phyloP scores from a whole-genome alignment of 2,329 filamentous ascomycete genomes.

The Colletotrichum orbiculare region DNA sequence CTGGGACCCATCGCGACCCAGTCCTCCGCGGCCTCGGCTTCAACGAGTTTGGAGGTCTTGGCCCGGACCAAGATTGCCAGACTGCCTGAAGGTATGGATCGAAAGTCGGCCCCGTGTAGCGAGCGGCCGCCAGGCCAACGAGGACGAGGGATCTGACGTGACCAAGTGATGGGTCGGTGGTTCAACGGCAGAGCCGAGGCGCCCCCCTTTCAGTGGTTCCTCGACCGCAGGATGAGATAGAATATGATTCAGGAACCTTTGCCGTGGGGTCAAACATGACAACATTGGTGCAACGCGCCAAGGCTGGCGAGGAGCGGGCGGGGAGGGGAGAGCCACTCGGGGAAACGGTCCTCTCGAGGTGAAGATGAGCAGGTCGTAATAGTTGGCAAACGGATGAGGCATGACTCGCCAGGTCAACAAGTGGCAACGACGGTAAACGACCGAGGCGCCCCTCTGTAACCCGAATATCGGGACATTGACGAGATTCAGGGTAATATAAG shows the following conservation, averaged over 20 bases:
- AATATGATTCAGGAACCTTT: slow-evolving; percentile 33
- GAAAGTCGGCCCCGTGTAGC: not conserved
- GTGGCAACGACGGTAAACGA: slow-evolving; percentile 24
- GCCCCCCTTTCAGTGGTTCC: slow-evolving; percentile 21
- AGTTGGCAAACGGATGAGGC: slow-evolving; percentile 7
- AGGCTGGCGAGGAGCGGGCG: slow-evolving; percentile 14
- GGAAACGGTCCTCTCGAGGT: slow-evolving; percentile 16
- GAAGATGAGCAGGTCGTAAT: slow-evolving; percentile 19
- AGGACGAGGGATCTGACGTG: slow-evolving; percentile 16
- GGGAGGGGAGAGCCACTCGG: slow-evolving; percentile 10
- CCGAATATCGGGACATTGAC: slow-evolving; percentile 28
- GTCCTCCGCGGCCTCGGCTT: slow-evolving; percentile 13
- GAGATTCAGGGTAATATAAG: slow-evolving; percentile 36
- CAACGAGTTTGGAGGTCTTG: not conserved
- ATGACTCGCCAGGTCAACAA: slow-evolving; percentile 28
- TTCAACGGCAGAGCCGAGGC: slow-evolving; percentile 26
- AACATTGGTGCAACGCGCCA: slow-evolving; percentile 21
- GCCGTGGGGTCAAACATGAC: slow-evolving; percentile 27
- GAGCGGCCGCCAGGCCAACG: slow-evolving; percentile 26
- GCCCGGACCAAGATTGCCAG: slow-evolving; percentile 6
- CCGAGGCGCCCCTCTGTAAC: slow-evolving; percentile 22
- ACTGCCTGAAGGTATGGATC: slow-evolving; percentile 4
- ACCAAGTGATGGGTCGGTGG: slow-evolving; percentile 26
- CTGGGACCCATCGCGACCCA: not conserved
- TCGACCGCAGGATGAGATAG: slow-evolving; percentile 21